These are phyloP conservation scores for Sonneratia alba DNA, from an alignment of 345 rosid genomes.

Conservation along the genomic window DNA sequence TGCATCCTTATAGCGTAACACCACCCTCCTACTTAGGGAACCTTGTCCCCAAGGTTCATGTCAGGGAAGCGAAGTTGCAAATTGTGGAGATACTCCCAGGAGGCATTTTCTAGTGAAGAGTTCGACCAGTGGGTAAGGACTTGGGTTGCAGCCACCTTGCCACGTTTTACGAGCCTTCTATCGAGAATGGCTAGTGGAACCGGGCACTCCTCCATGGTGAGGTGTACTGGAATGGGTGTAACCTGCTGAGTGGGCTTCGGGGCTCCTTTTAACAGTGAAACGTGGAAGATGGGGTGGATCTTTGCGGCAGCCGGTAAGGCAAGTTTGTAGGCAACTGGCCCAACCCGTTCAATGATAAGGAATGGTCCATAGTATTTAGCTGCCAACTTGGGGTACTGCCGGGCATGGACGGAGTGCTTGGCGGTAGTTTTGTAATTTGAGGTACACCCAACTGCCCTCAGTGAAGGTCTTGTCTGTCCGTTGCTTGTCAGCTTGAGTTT, in stretches of 20 bases:
- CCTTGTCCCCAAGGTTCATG: too few species aligned
- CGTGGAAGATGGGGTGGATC: not conserved
- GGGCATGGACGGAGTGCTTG: not conserved
- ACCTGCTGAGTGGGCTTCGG: not conserved
- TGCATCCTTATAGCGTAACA: too few species aligned
- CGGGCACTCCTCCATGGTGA: too few species aligned
- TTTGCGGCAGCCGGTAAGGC: not conserved
- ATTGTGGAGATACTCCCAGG: too few species aligned
- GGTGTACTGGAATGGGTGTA: too few species aligned
- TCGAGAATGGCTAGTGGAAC: too few species aligned
- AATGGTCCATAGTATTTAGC: constrained; percentile 6
- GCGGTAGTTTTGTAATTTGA: not conserved
- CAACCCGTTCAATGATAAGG: not conserved
- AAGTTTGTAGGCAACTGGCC: not conserved
- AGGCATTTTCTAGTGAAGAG: too few species aligned
- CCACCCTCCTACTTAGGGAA: too few species aligned
- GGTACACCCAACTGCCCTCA: constrained; percentile 1
- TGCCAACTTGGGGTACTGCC: not conserved
- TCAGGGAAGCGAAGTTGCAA: too few species aligned
- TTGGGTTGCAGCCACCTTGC: too few species aligned
- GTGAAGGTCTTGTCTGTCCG: not conserved
- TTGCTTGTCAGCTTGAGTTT: not conserved
- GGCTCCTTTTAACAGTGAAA: not conserved
- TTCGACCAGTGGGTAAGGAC: too few species aligned
- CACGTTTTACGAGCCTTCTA: too few species aligned